Evolutionary conservation across 1,284 basidiomycete genomes (phyloP).

Genomic region (Fomitiporia mediterranea): DNA sequence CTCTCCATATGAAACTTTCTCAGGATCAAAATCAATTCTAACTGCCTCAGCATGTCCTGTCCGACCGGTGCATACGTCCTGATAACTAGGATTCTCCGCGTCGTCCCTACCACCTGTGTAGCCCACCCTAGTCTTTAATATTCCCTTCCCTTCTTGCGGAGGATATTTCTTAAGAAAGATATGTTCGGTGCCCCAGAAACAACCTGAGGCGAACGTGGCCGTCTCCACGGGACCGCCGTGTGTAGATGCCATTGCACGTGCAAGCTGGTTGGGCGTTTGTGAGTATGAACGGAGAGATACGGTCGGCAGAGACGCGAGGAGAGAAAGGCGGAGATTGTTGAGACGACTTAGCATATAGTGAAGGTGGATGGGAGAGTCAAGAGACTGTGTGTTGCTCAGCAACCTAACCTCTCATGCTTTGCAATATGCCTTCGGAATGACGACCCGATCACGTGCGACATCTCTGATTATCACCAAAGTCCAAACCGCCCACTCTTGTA

Average conservation of each 20-base stretch:
- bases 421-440: too few relatives aligned
- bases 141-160: conserved; percentile 42
- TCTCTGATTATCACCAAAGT: too few relatives aligned
- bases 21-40: conserved; percentile 82
- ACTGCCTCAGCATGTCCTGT: conserved; percentile 92
- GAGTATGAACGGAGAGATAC: not conserved
- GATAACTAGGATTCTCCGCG: conserved; percentile 61
- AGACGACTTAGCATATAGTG: conserved; percentile 12
- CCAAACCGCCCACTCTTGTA: too few relatives aligned
- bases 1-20: conserved; percentile 73
- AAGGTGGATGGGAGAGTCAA: too few relatives aligned
- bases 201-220: conserved; percentile 67
- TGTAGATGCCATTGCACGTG: conserved; percentile 7
- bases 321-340: conserved; percentile 6
- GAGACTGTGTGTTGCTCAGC: too few relatives aligned
- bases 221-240: conserved; percentile 39
- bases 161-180: conserved; percentile 82
- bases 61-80: conserved; percentile 72
- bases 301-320: conserved; percentile 8
- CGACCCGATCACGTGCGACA: too few relatives aligned
- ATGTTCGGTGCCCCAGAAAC: conserved; percentile 84
- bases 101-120: conserved; percentile 73
- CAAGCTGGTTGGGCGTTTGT: not conserved
- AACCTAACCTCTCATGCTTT: too few relatives aligned
- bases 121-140: conserved; percentile 68